Conservation (phyloP, 768 basidiomycete genomes). For the Collybia sp. region DNA sequence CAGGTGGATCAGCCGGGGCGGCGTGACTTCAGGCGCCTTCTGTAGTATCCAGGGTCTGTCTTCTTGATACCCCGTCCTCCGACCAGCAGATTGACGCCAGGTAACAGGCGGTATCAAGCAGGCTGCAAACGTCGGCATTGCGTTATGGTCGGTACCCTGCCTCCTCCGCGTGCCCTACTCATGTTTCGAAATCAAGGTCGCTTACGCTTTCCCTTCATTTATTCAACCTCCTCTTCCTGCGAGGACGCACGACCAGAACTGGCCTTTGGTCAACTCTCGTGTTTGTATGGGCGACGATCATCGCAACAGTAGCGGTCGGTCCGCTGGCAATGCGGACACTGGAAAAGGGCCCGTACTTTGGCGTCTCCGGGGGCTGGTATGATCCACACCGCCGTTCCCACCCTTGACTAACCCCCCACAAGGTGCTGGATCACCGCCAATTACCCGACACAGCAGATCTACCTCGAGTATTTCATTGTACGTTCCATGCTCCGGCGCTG, state of each 20-base stretch:
- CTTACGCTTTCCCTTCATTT: slow-evolving; percentile 16
- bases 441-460: slow-evolving; percentile 32
- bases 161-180: background rate
- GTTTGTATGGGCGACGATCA: slow-evolving; percentile 30
- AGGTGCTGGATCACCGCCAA: slow-evolving; percentile 39
- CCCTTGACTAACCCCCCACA: background rate
- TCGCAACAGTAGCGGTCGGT: slow-evolving; percentile 29
- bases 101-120: no score
- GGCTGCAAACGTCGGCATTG: slow-evolving; percentile 17
- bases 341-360: slow-evolving; percentile 35
- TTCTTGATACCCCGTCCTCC: slow-evolving; percentile 25
- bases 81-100: no score
- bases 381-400: background rate
- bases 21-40: slow-evolving; percentile 10
- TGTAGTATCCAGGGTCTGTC: slow-evolving; percentile 22
- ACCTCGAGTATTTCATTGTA: slow-evolving; percentile 42
- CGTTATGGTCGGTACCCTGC: slow-evolving; percentile 20
- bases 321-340: slow-evolving; percentile 28
- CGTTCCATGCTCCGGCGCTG: slow-evolving; percentile 5
- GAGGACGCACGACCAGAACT: slow-evolving; percentile 13
- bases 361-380: slow-evolving; percentile 38
- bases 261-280: slow-evolving; percentile 21
- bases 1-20: slow-evolving; percentile 18
- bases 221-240: slow-evolving; percentile 34
- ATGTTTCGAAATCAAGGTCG: slow-evolving; percentile 23